Conservation (phyloP, 768 basidiomycete species). For the Macrolepiota fuliginosa region DNA sequence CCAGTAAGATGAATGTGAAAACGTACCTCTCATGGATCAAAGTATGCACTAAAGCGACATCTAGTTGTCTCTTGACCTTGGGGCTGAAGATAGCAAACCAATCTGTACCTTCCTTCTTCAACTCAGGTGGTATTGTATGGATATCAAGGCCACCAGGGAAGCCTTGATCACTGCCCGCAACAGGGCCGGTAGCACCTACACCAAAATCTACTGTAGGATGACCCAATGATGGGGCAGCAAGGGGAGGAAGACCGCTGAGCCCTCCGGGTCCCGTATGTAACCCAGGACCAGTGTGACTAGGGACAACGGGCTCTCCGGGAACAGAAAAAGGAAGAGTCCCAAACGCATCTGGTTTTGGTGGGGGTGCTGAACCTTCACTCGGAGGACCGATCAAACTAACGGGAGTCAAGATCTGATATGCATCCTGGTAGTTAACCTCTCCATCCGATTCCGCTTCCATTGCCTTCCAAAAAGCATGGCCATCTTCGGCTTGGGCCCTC, state of each 20-base stretch:
- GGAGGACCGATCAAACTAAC: conserved; percentile 1
- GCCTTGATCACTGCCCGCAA: conserved; percentile 14
- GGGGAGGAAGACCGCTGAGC: conserved; percentile 4
- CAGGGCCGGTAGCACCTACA: conserved; percentile 1
- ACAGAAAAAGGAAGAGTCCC: conserved; percentile 6
- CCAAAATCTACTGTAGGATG: conserved; percentile 4
- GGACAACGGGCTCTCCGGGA: not conserved
- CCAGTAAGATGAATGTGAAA: conserved; percentile 14
- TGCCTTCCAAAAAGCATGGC: not conserved
- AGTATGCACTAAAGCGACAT: conserved; percentile 76
- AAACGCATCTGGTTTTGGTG: conserved; percentile 12
- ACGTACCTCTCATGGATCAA: conserved; percentile 79
- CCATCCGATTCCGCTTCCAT: not conserved
- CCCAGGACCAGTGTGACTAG: conserved; percentile 6
- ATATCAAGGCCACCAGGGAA: conserved; percentile 43
- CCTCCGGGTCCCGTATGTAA: conserved; percentile 10
- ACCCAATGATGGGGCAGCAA: conserved; percentile 7
- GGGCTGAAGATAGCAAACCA: conserved; percentile 89
- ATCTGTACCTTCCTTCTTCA: conserved; percentile 69
- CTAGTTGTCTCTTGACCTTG: conserved; percentile 65
- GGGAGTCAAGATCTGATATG: no score
- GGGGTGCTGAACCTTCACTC: conserved; percentile 10
- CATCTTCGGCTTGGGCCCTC: not conserved
- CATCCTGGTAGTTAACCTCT: not conserved
- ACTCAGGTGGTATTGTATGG: conserved; percentile 44